These are phyloP conservation scores for Naganishia albida DNA, from an alignment of 1,284 basidiomycete genomes.

Conservation along the genomic window DNA sequence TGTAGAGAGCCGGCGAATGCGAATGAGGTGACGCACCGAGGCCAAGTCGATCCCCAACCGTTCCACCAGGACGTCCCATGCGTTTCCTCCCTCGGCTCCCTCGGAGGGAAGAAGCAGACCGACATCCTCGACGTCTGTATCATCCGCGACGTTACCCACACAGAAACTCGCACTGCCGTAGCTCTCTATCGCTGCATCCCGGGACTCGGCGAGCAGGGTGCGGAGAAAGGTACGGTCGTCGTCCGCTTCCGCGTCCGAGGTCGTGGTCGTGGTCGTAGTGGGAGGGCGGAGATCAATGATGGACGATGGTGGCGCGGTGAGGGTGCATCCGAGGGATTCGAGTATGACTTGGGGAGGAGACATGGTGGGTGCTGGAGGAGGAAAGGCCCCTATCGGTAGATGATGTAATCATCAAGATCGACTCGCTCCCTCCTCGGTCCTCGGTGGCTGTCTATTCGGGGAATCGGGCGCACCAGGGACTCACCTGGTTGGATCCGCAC, in stretches of 20 bases:
- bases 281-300: conserved; percentile 9
- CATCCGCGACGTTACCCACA: conserved; percentile 17
- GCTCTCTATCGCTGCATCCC: conserved; percentile 3
- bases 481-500: no score
- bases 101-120: not conserved
- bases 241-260: no score
- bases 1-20: no score
- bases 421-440: no score
- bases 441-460: no score
- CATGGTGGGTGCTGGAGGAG: no score
- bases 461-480: no score
- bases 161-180: conserved; percentile 19
- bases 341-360: no score
- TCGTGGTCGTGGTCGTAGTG: not conserved
- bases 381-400: no score
- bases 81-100: not conserved
- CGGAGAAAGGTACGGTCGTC: not conserved
- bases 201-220: conserved; percentile 7
- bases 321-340: conserved; percentile 15
- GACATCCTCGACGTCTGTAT: conserved; percentile 19
- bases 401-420: not conserved
- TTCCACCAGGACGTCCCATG: not conserved
- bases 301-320: not conserved
- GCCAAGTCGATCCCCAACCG: conserved; percentile 9
- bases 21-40: conserved; percentile 9